Evolutionary conservation across 2,329 filamentous ascomycete species (phyloP).

Genomic region (Fusarium algeriense): DNA sequence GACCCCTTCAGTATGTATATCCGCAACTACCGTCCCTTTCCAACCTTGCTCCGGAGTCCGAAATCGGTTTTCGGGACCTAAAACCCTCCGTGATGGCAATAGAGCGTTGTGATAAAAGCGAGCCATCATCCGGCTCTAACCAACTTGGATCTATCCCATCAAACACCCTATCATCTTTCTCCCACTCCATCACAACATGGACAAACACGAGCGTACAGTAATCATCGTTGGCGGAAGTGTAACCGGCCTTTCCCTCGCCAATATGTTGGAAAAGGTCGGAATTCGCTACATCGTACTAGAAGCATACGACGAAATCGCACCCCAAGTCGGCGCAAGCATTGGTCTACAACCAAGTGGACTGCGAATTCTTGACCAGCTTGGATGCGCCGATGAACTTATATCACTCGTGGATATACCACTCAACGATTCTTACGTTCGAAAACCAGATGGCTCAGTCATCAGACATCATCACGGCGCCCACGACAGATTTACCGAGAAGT

Average conservation of each 20-base stretch:
- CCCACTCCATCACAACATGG: no score
- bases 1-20: no score
- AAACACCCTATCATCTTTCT: no score
- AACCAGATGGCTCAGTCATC: neutral
- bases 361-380: conserved; percentile 61
- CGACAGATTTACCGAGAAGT: neutral
- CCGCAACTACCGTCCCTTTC: no score
- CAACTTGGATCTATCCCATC: no score
- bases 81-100: no score
- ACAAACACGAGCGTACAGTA: neutral
- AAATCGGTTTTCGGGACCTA: no score
- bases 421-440: neutral
- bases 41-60: no score
- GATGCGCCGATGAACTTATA: neutral
- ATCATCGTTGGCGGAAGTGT: conserved; percentile 28
- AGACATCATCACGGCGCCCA: neutral
- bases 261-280: conserved; percentile 16
- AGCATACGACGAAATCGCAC: conserved; percentile 55
- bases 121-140: no score
- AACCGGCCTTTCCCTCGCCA: conserved; percentile 27
- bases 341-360: conserved; percentile 57
- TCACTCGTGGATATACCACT: neutral
- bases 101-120: no score
- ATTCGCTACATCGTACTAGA: conserved; percentile 65
- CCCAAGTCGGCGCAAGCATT: conserved; percentile 62